Evolutionary conservation across 2,329 filamentous ascomycete genomes (phyloP).

Genomic region (Aschersonia sp.): DNA sequence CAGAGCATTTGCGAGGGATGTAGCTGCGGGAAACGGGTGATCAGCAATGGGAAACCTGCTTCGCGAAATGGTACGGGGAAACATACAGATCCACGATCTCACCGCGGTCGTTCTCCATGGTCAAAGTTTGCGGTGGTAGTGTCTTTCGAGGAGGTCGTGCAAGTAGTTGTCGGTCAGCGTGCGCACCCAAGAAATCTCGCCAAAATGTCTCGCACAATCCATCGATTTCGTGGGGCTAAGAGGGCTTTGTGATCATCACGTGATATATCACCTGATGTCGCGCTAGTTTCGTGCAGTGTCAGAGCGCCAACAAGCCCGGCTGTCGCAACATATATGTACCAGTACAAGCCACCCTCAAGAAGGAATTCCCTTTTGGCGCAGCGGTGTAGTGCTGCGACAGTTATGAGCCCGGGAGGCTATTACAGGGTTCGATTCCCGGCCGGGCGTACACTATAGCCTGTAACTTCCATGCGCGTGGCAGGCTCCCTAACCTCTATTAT

Average conservation of each 20-base stretch:
- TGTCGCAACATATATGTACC: too few species aligned
- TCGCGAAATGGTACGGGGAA: constrained; percentile 1
- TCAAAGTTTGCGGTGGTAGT: constrained; percentile 25
- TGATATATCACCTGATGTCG: constrained; percentile 20
- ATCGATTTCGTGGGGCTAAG: constrained; percentile 21
- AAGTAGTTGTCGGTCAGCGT: constrained; percentile 1
- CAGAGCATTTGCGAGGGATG: constrained; percentile 97
- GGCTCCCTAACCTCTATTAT: too few species aligned
- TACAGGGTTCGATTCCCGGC: too few species aligned
- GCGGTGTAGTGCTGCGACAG: too few species aligned
- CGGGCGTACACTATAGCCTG: too few species aligned
- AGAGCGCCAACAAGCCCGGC: too few species aligned
- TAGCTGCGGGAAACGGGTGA: constrained; percentile 42
- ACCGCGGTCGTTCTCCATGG: constrained; percentile 99
- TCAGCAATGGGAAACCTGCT: constrained; percentile 11
- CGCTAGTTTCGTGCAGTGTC: constrained; percentile 12
- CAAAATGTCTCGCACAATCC: constrained; percentile 18
- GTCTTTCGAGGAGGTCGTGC: constrained; percentile 16
- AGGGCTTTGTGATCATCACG: constrained; percentile 22
- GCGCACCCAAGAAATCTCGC: constrained; percentile 7
- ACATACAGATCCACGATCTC: constrained; percentile 98
- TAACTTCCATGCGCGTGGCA: too few species aligned
- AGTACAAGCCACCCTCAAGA: too few species aligned
- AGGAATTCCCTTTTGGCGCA: too few species aligned
- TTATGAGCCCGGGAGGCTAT: too few species aligned